Conservation (phyloP, 306 rosid species). For the Quercus ilex region DNA sequence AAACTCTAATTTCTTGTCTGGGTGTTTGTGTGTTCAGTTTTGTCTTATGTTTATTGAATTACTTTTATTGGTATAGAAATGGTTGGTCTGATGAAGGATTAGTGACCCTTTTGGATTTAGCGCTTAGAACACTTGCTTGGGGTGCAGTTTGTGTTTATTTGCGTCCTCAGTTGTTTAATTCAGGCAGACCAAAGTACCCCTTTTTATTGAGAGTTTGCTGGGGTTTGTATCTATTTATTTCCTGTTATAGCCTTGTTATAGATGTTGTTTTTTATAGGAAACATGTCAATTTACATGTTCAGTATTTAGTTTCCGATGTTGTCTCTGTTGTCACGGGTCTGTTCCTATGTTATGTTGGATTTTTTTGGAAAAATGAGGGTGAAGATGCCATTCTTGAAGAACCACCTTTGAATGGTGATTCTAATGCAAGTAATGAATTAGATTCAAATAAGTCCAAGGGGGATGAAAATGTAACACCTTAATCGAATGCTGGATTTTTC, state of each 20-base stretch:
- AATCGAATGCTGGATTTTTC: constrained; percentile 63
- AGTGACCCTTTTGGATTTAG: constrained; percentile 41
- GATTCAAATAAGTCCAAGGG: constrained; percentile 20
- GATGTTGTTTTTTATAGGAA: constrained; percentile 36
- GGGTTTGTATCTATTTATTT: constrained; percentile 42
- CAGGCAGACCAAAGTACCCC: constrained; percentile 20
- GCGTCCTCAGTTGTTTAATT: constrained; percentile 13
- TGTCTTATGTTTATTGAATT: constrained; percentile 35
- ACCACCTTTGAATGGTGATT: constrained; percentile 54
- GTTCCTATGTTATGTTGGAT: constrained; percentile 40
- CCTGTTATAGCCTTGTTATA: constrained; percentile 39
- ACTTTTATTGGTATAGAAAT: constrained; percentile 38
- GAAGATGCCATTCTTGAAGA: constrained; percentile 45
- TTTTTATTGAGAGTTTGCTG: constrained; percentile 46
- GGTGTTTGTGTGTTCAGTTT: constrained; percentile 32
- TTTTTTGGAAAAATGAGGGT: constrained; percentile 28
- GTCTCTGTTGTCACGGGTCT: constrained; percentile 41
- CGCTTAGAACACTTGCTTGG: constrained; percentile 43
- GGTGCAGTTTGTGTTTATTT: constrained; percentile 39
- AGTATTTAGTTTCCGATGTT: constrained; percentile 41
- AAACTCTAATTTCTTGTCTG: constrained; percentile 18
- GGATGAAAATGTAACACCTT: constrained; percentile 35
- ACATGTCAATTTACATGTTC: constrained; percentile 29
- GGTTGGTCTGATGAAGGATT: constrained; percentile 34
- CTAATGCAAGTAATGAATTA: constrained; percentile 9